Conservation (phyloP, 805 yeast species). For the Hanseniaspora meyeri region DNA sequence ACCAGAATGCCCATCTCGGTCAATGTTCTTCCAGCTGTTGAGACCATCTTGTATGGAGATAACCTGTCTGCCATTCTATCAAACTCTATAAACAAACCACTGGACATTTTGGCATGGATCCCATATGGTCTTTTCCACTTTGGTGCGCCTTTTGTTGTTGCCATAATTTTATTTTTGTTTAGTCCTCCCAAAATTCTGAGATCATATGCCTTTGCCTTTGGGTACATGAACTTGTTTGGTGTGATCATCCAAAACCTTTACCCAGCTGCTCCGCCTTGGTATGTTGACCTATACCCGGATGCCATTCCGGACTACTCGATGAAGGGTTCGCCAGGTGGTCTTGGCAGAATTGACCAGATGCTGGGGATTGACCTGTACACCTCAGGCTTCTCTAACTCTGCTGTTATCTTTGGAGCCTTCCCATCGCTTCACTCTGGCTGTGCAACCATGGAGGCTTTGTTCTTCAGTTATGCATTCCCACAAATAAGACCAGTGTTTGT, state of each 20-base stretch:
- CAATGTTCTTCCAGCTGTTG: conserved; percentile 79
- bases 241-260: conserved; percentile 69
- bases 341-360: conserved; percentile 70
- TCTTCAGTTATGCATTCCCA: conserved; percentile 76
- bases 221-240: conserved; percentile 82
- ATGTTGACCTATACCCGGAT: conserved; percentile 68
- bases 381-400: conserved; percentile 68
- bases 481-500: conserved; percentile 50
- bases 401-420: conserved; percentile 85
- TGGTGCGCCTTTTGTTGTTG: conserved; percentile 79
- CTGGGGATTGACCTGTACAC: conserved; percentile 76
- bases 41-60: conserved; percentile 84
- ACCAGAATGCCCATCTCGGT: conserved; percentile 85
- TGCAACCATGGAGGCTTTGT: conserved; percentile 85
- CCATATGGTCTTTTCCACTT: conserved; percentile 91
- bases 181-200: conserved; percentile 83
- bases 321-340: conserved; percentile 93
- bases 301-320: conserved; percentile 82
- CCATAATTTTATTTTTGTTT: conserved; percentile 64
- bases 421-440: conserved; percentile 88
- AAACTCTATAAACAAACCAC: conserved; percentile 45
- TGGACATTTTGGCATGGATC: conserved; percentile 85
- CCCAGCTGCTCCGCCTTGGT: conserved; percentile 98
- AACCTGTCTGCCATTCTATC: conserved; percentile 76
- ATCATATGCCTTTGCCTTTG: conserved; percentile 83